Base-by-base conservation (phyloP, 108 stramenopile genomes). In the Skeletonema marinoi region DNA sequence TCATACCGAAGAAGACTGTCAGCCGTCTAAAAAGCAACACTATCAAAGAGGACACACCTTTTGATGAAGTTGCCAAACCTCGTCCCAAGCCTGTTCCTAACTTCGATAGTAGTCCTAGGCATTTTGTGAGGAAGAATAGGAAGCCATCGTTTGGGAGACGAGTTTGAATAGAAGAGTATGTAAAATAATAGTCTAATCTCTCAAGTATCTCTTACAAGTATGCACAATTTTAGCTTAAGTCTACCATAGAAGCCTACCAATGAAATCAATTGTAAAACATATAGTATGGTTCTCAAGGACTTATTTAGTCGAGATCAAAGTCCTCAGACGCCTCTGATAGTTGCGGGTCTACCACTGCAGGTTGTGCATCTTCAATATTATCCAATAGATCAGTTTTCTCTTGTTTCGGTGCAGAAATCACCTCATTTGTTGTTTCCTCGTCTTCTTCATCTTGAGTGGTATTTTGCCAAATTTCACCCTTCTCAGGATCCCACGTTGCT, bases 401-500 rank as follows among this genome's bases (percentile, higher is more conserved):
- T 33, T 11, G 13, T 50, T 73, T 33, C 16, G 60, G 39, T 30
- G 36, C 63, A 2, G 54, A 25, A 29, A 29, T 8, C 7, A 56
- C 54, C 54, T 56, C 54, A 10, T 56, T 4, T 56, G 8, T 56
- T 2, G 8, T 56, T 2, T 56, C 25, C 2, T 56, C 54, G 2
- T 42, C 12, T 16, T 46, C 72, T 3, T 63, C 71, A 32, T 60
- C 68, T 68, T 31, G 6, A 17, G 64, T 76, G 35, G 69, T 13
- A 25, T 75, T 71, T 61, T 62, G 29, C 83, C 83, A 84, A 11
- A 81, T 25, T 50, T 84, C 68, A 5, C 83, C 83, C n/a, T 48
- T 42, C 36, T 84, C 83, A 12, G 83, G 80, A 51, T 84, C 80
- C 83, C 83, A 84, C 13, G 70, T 81, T 38, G 83, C 65, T 36